Conservation (phyloP, 345 rosid species). For the Salix arbutifolia region DNA sequence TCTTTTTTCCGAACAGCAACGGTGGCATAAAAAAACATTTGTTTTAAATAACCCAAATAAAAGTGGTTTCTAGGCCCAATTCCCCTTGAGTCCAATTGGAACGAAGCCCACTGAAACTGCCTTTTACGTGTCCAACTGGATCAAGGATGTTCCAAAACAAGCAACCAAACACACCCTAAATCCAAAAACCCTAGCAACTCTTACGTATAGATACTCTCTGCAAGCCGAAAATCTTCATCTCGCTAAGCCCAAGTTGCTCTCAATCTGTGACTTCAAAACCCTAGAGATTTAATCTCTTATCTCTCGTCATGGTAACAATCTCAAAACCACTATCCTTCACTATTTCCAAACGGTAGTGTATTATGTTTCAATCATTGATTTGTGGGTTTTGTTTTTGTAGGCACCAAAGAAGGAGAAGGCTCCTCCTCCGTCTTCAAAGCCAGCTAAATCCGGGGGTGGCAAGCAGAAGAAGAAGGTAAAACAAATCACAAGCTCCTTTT, state of each 20-base stretch:
- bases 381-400: conserved; percentile 12
- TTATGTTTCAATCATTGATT: background rate
- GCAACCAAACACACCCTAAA: background rate
- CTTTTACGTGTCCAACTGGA: background rate
- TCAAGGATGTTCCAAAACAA: background rate
- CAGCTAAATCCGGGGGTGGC: conserved; percentile 69
- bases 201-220: background rate
- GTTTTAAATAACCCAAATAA: background rate
- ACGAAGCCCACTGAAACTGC: background rate
- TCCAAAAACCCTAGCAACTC: background rate
- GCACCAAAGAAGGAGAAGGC: conserved; percentile 77
- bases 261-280: background rate
- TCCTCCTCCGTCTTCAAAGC: conserved; percentile 72
- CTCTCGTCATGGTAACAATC: background rate
- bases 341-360: background rate
- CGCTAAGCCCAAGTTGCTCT: background rate
- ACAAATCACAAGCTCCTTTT: background rate
- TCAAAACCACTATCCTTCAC: background rate
- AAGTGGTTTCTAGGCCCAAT: background rate
- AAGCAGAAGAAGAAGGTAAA: conserved; percentile 79
- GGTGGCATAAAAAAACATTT: background rate
- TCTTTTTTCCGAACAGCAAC: too few relatives aligned
- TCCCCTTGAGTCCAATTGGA: background rate
- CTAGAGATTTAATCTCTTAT: background rate
- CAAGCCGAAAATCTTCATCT: background rate